Percentiles rank a stretch among this genome's conserved stretches.
phyloP scores from a whole-genome alignment of 179 eudicot species.

The Spinacia oleracea region DNA sequence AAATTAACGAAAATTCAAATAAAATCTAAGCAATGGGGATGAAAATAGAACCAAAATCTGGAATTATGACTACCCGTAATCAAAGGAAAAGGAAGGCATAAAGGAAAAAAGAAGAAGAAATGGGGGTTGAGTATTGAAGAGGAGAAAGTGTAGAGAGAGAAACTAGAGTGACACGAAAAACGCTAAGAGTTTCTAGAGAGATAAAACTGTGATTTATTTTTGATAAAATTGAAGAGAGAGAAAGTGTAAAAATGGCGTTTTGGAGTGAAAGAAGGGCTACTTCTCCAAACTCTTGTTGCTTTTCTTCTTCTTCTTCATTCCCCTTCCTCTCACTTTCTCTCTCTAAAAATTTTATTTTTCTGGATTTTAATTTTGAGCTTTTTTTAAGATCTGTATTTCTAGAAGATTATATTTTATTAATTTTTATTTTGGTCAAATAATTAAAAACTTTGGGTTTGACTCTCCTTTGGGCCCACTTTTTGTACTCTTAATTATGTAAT shows the following conservation, averaged over 20 bases:
- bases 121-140: not conserved
- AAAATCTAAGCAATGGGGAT: not conserved
- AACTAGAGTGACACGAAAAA: slow-evolving; percentile 28
- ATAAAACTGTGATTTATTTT: not conserved
- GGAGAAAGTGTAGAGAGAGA: not conserved
- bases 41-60: not conserved
- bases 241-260: not conserved
- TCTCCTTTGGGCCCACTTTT: not conserved
- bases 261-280: slow-evolving; percentile 21
- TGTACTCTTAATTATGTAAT: too few species aligned
- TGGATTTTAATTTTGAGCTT: not conserved
- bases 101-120: slow-evolving; percentile 4
- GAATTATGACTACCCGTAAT: slow-evolving; percentile 27
- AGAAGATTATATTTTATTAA: not conserved
- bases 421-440: not conserved
- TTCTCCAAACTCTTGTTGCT: not conserved
- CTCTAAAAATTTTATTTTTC: not conserved
- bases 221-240: not conserved
- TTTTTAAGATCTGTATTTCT: not conserved
- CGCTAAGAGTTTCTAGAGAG: not conserved
- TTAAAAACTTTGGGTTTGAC: slow-evolving; percentile 3
- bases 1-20: not conserved
- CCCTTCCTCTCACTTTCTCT: not conserved
- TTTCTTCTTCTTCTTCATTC: slow-evolving; percentile 6
- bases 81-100: slow-evolving; percentile 25